Evolutionary conservation across 495 filamentous ascomycete species (phyloP).

Genomic region (Choiromyces venosus): DNA sequence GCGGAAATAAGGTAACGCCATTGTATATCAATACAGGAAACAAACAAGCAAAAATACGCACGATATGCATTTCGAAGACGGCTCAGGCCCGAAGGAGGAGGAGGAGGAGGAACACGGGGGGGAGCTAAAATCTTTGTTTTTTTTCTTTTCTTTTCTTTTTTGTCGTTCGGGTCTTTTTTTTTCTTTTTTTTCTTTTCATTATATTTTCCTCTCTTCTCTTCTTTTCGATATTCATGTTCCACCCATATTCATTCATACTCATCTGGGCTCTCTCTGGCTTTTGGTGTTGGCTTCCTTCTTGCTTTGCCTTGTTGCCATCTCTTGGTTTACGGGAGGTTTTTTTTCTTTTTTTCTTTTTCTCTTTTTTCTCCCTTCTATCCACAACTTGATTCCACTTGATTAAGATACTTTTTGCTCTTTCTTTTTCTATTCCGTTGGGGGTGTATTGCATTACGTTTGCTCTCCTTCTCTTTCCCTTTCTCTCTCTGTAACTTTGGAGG

Average conservation of each 20-base stretch:
- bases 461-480: not conserved
- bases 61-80: not conserved
- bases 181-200: too few relatives aligned
- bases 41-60: not conserved
- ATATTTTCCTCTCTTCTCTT: too few relatives aligned
- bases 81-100: not conserved
- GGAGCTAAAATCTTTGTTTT: not conserved
- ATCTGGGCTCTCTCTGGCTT: not conserved
- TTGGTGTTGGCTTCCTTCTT: not conserved
- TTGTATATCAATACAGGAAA: not conserved
- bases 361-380: slow-evolving; percentile 18
- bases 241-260: slow-evolving; percentile 3
- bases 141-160: not conserved
- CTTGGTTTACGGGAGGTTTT: slow-evolving; percentile 8
- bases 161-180: not conserved
- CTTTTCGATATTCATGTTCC: slow-evolving; percentile 17
- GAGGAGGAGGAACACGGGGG: too few relatives aligned
- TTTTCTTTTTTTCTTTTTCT: slow-evolving; percentile 17
- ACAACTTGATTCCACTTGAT: not conserved
- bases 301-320: not conserved
- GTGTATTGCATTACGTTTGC: not conserved
- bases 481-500: too few relatives aligned
- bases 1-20: not conserved
- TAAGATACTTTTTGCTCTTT: not conserved
- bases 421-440: not conserved